These are phyloP conservation scores for Populus davidiana DNA, from an alignment of 345 rosid genomes.

Conservation along the genomic window DNA sequence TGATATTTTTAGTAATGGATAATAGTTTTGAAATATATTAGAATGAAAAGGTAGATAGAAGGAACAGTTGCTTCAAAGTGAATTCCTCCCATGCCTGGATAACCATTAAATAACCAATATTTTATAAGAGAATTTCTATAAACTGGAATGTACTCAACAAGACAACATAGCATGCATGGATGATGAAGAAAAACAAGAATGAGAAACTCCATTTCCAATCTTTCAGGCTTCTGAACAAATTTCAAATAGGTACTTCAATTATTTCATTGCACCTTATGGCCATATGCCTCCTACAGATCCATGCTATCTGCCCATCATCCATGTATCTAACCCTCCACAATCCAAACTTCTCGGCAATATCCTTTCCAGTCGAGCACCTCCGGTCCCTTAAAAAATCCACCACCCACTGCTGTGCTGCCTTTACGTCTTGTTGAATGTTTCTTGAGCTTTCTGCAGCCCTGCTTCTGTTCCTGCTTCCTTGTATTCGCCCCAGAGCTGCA, in stretches of 20 bases:
- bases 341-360: conserved; percentile 88
- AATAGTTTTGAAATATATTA: too few species aligned
- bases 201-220: neutral
- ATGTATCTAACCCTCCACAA: conserved; percentile 83
- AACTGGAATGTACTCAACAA: neutral
- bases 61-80: neutral
- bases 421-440: conserved; percentile 60
- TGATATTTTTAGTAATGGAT: too few species aligned
- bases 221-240: conserved; percentile 12
- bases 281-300: conserved; percentile 89
- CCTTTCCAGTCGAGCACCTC: conserved; percentile 72
- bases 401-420: conserved; percentile 91
- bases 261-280: conserved; percentile 63
- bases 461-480: conserved; percentile 45
- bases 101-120: neutral
- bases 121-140: neutral
- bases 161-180: neutral
- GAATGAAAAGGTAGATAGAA: too few species aligned
- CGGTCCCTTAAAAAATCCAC: conserved; percentile 77
- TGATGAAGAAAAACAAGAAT: neutral
- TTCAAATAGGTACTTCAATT: conserved; percentile 56
- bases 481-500: conserved; percentile 38
- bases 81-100: neutral
- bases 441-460: conserved; percentile 31
- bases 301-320: conserved; percentile 78